Evolutionary conservation across 2,329 filamentous ascomycete species (phyloP).

Genomic region (Colletotrichum musae): DNA sequence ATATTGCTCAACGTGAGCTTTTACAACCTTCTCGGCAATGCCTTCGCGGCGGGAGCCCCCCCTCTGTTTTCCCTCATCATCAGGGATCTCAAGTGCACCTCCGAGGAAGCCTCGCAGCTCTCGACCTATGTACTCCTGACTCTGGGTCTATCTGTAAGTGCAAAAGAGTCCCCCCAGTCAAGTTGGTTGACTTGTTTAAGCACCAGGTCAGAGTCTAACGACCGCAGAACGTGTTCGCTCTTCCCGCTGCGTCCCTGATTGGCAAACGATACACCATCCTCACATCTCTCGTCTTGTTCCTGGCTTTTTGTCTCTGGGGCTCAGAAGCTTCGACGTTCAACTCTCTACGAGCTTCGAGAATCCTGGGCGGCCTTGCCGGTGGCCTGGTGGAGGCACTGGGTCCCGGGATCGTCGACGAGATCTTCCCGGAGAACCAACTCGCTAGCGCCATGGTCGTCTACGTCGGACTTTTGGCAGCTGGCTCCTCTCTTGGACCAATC

Average conservation of each 20-base stretch:
- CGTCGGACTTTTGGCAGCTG: constrained; percentile 38
- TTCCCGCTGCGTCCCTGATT: constrained; percentile 39
- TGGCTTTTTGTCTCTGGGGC: constrained; percentile 41
- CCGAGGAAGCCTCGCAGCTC: constrained; percentile 39
- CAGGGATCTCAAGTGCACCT: constrained; percentile 35
- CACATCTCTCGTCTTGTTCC: constrained; percentile 41
- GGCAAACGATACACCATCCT: constrained; percentile 45
- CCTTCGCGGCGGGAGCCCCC: constrained; percentile 40
- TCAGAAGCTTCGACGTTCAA: constrained; percentile 37
- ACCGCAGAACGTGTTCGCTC: constrained; percentile 40
- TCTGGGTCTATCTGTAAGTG: constrained; percentile 41
- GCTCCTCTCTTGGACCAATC: constrained; percentile 44
- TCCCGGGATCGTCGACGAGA: constrained; percentile 42
- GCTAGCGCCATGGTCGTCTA: constrained; percentile 46
- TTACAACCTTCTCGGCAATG: constrained; percentile 43
- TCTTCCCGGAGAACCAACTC: constrained; percentile 40
- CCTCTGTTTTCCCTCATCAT: constrained; percentile 42
- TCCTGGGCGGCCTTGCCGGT: constrained; percentile 39
- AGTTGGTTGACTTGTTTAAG: background rate
- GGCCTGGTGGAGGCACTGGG: constrained; percentile 43
- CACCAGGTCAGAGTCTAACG: background rate
- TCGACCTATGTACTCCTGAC: constrained; percentile 41
- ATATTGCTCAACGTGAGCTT: constrained; percentile 43
- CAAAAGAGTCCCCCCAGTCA: background rate
- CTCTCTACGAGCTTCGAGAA: constrained; percentile 30